phyloP scores from a whole-genome alignment of 2,329 filamentous ascomycete species.

The Blastomyces gilchristii region DNA sequence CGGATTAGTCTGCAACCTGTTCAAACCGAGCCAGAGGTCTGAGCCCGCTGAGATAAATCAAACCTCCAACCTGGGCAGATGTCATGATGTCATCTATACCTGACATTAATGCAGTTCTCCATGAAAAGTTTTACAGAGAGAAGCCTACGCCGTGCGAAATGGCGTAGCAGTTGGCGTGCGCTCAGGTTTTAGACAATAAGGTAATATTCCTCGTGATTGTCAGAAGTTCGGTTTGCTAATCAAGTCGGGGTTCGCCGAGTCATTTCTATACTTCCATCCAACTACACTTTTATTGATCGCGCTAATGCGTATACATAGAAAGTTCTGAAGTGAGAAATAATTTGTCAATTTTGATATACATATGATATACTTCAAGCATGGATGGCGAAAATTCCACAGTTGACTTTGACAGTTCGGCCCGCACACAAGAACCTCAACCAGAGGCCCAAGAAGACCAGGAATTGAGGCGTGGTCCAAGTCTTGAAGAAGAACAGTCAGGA shows the following conservation, averaged over 20 bases:
- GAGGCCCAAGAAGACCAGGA: neutral
- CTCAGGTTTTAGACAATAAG: neutral
- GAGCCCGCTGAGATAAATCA: too few relatives aligned
- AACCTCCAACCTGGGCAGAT: too few relatives aligned
- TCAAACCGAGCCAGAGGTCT: too few relatives aligned
- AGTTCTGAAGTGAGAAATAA: neutral
- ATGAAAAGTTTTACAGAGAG: neutral
- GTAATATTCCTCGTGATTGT: neutral
- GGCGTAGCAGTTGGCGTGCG: neutral
- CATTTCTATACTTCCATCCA: neutral
- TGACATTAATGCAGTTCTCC: neutral
- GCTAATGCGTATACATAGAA: neutral
- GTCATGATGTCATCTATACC: neutral
- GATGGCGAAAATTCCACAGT: constrained; percentile 1
- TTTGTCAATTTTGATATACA: neutral
- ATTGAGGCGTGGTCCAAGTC: neutral
- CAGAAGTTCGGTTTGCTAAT: neutral
- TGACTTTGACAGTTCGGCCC: neutral
- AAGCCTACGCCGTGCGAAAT: neutral
- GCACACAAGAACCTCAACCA: neutral
- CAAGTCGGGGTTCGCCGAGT: too few relatives aligned
- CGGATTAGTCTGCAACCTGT: too few relatives aligned
- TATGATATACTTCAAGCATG: neutral
- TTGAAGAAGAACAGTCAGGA: constrained; percentile 2
- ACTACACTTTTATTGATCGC: neutral